A percentile compares a stretch with the other conserved stretches of the same genome.
Conservation (phyloP, 2,329 filamentous ascomycete genomes). For the Hypoxylon rubiginosum region DNA sequence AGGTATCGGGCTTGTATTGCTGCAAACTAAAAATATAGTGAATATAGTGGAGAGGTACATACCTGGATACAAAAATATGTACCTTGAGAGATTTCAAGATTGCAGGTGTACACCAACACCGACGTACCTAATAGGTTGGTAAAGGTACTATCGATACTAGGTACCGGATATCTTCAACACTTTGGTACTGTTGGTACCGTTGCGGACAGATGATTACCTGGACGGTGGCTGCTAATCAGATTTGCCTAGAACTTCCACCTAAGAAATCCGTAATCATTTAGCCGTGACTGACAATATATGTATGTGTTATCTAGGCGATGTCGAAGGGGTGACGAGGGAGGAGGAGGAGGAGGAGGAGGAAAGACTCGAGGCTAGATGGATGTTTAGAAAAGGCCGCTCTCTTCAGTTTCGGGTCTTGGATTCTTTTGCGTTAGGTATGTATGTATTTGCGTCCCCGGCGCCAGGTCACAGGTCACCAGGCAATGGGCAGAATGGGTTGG, state of each 20-base stretch:
- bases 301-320: conserved; percentile 3
- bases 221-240: background rate
- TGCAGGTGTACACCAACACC: background rate
- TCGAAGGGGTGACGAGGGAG: background rate
- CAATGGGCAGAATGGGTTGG: too few relatives aligned
- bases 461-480: conserved; percentile 29
- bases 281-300: background rate
- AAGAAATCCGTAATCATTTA: background rate
- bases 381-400: conserved; percentile 6
- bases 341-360: too few relatives aligned
- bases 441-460: background rate
- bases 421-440: too few relatives aligned
- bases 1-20: background rate
- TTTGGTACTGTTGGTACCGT: too few relatives aligned
- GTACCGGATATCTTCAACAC: background rate
- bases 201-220: background rate
- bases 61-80: background rate
- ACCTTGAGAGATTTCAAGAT: background rate
- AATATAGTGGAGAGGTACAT: background rate
- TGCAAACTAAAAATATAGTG: background rate
- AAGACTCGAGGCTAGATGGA: conserved; percentile 1
- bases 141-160: background rate
- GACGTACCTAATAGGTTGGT: too few relatives aligned
- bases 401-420: background rate
- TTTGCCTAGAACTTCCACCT: background rate